Base-by-base conservation (phyloP, 345 rosid genomes). In the Eutrema yunnanense region DNA sequence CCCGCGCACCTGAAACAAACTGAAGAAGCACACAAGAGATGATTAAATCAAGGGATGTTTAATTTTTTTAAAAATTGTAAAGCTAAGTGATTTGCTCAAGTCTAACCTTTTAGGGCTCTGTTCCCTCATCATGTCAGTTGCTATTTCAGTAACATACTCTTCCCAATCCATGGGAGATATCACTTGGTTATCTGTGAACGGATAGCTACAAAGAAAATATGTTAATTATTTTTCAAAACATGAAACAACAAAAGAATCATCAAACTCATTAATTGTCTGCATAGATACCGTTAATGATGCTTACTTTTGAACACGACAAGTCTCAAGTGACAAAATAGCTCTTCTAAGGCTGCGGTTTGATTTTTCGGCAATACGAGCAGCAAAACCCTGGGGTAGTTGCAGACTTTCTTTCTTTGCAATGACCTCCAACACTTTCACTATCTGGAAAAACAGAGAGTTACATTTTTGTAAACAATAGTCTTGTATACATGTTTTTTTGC, bases 141-240 rank as follows among this genome's bases (percentile, higher is more conserved):
- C 86, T 76, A 95, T 82, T 84, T 89, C 93, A 78, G 85, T 63
- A 77, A 92, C 81, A 81, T 87, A 95, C 81, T 92, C 96, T 81
- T 92, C 99, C 97, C 99, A 95, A 60, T 95, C 97, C 96, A 92
- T 88, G 8, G 92, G 86, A 11, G 93, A 87, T 65, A 95, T 91
- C 63, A 67, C 82, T 80, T 92, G 99, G 80, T 88, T 86, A 80
- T 57, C 65, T 43, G 82, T 72, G 75, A 92, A 88, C 12, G 97
- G 96, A 78, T 88, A 91, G 82, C 95, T 89, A 82, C 44, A 76
- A 63, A 38, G 61, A 72, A 26, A 51, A 47, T 33, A 49, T 29
- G 47, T 44, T 19, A 4, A 8, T 33, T 36, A 10, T 47, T 9
- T 71, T 52, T 55, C 36, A 9, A 71, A 38, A 13, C 19, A 8